Evolutionary conservation across 805 yeast genomes (phyloP).

Genomic region (Yamadazyma phyllophila): DNA sequence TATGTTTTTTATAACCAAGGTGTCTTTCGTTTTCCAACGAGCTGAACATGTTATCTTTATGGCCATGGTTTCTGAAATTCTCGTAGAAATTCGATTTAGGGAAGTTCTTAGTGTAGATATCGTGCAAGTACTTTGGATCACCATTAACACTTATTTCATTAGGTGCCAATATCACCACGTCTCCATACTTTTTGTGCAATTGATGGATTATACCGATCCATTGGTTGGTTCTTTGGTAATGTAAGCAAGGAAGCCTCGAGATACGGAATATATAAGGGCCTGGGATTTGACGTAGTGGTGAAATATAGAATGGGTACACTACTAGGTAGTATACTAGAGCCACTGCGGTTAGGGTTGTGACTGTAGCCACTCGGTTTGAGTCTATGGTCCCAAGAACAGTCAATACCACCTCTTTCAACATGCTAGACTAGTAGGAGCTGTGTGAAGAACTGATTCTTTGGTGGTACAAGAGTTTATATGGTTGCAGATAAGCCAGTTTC

Average conservation of each 20-base stretch:
- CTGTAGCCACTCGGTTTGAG: neutral
- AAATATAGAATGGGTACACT: conserved; percentile 46
- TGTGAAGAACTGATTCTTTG: no score
- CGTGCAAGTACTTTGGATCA: conserved; percentile 48
- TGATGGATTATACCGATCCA: conserved; percentile 42
- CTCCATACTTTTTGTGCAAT: conserved; percentile 57
- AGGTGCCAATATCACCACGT: conserved; percentile 61
- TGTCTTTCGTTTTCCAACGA: conserved; percentile 50
- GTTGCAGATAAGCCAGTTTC: no score
- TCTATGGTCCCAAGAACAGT: conserved; percentile 5
- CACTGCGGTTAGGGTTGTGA: neutral
- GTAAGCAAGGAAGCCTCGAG: conserved; percentile 32
- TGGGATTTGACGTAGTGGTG: conserved; percentile 52
- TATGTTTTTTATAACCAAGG: conserved; percentile 31
- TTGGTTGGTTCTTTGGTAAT: conserved; percentile 44
- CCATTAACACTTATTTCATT: conserved; percentile 57
- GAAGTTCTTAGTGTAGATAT: conserved; percentile 55
- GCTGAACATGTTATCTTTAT: conserved; percentile 55
- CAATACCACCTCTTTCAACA: conserved; percentile 4
- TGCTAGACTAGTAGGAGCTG: neutral
- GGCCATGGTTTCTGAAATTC: conserved; percentile 58
- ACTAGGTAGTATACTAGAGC: conserved; percentile 28
- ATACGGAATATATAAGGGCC: conserved; percentile 57
- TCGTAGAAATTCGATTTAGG: conserved; percentile 59
- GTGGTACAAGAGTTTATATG: no score